A percentile compares a stretch with the other conserved stretches of the same genome.
Evolutionary conservation across 371 early-diverging fungal species (phyloP).

Genomic region (Mucor indicus): DNA sequence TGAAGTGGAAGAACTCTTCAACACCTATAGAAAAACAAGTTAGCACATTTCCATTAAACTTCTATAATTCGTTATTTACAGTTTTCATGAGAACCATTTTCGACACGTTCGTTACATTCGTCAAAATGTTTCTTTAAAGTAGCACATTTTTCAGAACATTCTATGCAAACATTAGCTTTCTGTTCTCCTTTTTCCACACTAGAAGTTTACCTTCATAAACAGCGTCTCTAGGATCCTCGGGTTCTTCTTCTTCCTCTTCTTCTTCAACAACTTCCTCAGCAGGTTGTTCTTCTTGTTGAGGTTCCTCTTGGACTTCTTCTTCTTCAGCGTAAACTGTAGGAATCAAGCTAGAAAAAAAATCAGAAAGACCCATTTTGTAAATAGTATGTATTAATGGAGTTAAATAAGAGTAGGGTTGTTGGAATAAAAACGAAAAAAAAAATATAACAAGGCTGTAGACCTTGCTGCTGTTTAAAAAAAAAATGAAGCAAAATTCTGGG

Average conservation of each 20-base stretch:
- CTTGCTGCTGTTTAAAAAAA: neutral
- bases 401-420: slow-evolving; percentile 15
- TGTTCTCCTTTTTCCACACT: too few species aligned
- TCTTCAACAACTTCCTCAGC: slow-evolving; percentile 28
- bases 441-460: neutral
- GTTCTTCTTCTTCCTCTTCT: slow-evolving; percentile 39
- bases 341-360: slow-evolving; percentile 47
- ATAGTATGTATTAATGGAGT: slow-evolving; percentile 7
- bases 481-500: too few species aligned
- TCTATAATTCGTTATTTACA: slow-evolving; percentile 22
- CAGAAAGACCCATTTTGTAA: slow-evolving; percentile 44
- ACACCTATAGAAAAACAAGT: slow-evolving; percentile 33
- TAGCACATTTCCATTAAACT: neutral
- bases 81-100: slow-evolving; percentile 52
- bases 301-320: slow-evolving; percentile 24
- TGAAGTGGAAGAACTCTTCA: slow-evolving; percentile 60
- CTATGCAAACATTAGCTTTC: too few species aligned
- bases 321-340: slow-evolving; percentile 51
- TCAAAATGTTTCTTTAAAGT: slow-evolving; percentile 53
- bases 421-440: slow-evolving; percentile 7
- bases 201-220: slow-evolving; percentile 51
- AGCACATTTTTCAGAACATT: slow-evolving; percentile 44
- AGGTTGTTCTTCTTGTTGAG: slow-evolving; percentile 20
- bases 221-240: slow-evolving; percentile 47
- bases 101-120: slow-evolving; percentile 57